phyloP scores from a whole-genome alignment of 2,329 filamentous ascomycete species.

The Raffaelea ambrosiae region DNA sequence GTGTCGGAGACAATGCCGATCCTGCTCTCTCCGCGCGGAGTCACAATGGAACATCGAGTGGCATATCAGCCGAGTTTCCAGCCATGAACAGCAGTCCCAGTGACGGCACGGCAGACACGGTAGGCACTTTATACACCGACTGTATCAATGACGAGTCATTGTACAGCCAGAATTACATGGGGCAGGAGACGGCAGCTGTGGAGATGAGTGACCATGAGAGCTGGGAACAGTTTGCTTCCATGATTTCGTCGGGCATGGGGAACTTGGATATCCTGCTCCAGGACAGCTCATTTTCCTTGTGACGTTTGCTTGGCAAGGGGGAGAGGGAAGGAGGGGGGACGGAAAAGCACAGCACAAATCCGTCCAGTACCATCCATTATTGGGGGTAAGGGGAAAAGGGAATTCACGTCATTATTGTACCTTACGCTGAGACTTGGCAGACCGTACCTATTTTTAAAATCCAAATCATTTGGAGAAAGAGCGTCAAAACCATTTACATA shows the following conservation, averaged over 20 bases:
- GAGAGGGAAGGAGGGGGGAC: neutral
- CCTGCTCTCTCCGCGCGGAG: too few relatives aligned
- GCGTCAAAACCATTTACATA: too few relatives aligned
- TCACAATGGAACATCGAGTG: too few relatives aligned
- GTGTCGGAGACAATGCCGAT: neutral
- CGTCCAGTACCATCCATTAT: too few relatives aligned
- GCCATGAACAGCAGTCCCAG: neutral
- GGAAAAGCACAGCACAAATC: neutral
- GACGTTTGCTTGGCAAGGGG: neutral
- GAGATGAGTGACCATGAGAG: neutral
- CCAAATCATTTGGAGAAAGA: neutral
- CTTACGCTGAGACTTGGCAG: too few relatives aligned
- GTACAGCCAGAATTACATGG: neutral
- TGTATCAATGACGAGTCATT: neutral
- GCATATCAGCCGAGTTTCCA: too few relatives aligned
- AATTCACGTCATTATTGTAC: too few relatives aligned
- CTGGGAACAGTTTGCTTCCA: conserved; percentile 2
- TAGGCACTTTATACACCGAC: neutral
- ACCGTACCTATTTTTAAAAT: neutral
- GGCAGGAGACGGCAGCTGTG: neutral
- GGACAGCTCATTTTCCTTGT: neutral
- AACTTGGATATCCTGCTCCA: neutral
- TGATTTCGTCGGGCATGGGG: conserved; percentile 1
- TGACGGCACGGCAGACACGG: neutral
- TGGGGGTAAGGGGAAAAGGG: too few relatives aligned